A percentile compares a stretch with the other conserved stretches of the same genome.
Evolutionary conservation across 768 basidiomycete genomes (phyloP).

Genomic region (Leccinum disarticulatum): DNA sequence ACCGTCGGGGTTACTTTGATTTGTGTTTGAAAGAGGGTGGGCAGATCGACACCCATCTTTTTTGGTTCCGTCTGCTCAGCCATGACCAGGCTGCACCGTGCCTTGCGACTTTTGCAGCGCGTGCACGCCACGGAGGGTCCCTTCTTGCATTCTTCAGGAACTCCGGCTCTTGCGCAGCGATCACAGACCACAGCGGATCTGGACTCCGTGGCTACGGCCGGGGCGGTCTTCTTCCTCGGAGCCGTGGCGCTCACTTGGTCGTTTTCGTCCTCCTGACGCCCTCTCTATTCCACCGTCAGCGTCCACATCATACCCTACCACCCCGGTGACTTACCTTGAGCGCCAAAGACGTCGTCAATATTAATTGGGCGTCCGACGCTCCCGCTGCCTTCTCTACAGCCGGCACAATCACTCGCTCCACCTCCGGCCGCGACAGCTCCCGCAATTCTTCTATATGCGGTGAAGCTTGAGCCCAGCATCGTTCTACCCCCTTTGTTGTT

Average conservation of each 20-base stretch:
- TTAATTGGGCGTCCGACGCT: too few relatives aligned
- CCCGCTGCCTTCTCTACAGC: too few relatives aligned
- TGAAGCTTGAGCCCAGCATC: not conserved
- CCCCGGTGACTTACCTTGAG: not conserved
- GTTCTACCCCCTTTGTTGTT: not conserved
- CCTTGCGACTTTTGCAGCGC: not conserved
- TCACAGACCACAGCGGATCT: not conserved
- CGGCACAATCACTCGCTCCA: too few relatives aligned
- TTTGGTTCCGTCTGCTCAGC: not conserved
- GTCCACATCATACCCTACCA: not conserved
- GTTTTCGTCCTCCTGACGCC: not conserved
- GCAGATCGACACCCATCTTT: not conserved
- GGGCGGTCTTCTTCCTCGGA: not conserved
- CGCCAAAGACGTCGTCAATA: not conserved
- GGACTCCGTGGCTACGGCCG: not conserved
- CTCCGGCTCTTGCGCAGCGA: not conserved
- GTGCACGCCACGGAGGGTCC: not conserved
- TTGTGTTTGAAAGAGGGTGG: not conserved
- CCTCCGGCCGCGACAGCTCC: too few relatives aligned
- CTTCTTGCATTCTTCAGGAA: not conserved
- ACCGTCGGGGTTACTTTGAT: not conserved
- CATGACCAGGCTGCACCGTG: not conserved
- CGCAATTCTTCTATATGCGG: too few relatives aligned
- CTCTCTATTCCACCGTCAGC: not conserved
- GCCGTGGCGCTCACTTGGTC: too few relatives aligned